These are phyloP conservation scores for Mercurialis annua DNA, from an alignment of 345 rosid genomes.

Conservation along the genomic window DNA sequence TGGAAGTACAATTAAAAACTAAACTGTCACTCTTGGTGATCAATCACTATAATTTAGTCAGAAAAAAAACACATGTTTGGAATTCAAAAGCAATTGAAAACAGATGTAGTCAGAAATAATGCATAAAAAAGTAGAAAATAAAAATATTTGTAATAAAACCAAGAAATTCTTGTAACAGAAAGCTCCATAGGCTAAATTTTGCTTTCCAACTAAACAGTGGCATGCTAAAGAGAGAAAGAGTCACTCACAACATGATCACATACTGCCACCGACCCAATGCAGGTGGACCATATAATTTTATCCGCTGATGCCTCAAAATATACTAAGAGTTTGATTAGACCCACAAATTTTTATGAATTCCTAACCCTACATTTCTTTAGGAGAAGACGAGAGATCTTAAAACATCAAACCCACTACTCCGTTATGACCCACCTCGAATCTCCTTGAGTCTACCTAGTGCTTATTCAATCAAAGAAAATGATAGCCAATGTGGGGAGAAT, in stretches of 20 bases:
- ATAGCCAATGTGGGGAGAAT: too few species aligned
- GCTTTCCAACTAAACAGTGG: neutral
- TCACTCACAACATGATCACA: neutral
- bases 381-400: neutral
- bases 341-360: constrained; percentile 3
- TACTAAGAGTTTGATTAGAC: neutral
- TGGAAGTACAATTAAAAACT: too few species aligned
- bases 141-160: neutral
- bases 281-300: constrained; percentile 2
- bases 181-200: neutral
- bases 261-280: constrained; percentile 17
- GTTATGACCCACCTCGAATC: neutral
- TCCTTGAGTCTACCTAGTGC: neutral
- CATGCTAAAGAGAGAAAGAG: neutral
- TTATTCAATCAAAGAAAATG: too few species aligned
- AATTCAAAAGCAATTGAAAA: neutral
- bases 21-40: too few species aligned
- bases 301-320: neutral
- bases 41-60: too few species aligned
- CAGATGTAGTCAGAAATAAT: neutral
- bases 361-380: neutral
- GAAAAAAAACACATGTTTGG: neutral
- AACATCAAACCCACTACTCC: neutral
- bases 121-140: too few species aligned
- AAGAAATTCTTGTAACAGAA: constrained; percentile 13